phyloP scores from a whole-genome alignment of 2,329 filamentous ascomycete species.

The Cyanodermella asteris region DNA sequence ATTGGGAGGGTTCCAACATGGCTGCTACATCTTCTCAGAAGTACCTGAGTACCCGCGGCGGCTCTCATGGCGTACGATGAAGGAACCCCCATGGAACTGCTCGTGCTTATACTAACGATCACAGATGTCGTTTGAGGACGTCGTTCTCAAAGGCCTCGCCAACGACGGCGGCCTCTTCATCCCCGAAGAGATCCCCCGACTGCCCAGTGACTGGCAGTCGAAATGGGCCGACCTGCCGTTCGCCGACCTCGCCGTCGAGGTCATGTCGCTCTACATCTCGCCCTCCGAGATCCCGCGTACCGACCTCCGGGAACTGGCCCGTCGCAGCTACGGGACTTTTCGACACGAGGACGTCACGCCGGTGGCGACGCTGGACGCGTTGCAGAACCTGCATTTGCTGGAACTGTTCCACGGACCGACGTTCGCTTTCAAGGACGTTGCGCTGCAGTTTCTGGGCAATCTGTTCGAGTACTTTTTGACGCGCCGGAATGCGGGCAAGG shows the following conservation, averaged over 20 bases:
- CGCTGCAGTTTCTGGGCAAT: slow-evolving; percentile 87
- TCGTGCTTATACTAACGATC: slow-evolving; percentile 4
- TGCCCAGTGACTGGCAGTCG: slow-evolving; percentile 40
- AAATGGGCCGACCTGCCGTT: slow-evolving; percentile 61
- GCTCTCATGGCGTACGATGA: slow-evolving; percentile 35
- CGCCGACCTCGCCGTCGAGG: slow-evolving; percentile 58
- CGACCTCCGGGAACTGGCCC: slow-evolving; percentile 66
- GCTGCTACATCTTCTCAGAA: slow-evolving; percentile 24
- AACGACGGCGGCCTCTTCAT: slow-evolving; percentile 71
- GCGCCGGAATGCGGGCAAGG: slow-evolving; percentile 21
- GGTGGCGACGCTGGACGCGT: slow-evolving; percentile 48
- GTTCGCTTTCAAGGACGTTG: slow-evolving; percentile 78
- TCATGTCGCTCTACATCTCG: slow-evolving; percentile 77
- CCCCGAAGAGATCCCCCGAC: slow-evolving; percentile 54
- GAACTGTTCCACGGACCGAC: slow-evolving; percentile 93
- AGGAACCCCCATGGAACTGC: slow-evolving; percentile 3
- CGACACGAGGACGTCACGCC: slow-evolving; percentile 59
- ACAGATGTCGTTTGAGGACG: slow-evolving; percentile 74
- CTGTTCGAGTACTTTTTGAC: slow-evolving; percentile 41
- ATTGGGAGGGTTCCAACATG: too few relatives aligned
- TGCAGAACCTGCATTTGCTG: slow-evolving; percentile 57
- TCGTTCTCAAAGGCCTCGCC: slow-evolving; percentile 14
- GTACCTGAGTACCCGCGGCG: slow-evolving; percentile 41
- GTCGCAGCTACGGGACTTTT: slow-evolving; percentile 76
- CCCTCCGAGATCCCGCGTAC: slow-evolving; percentile 54